A percentile compares a stretch with the other conserved stretches of the same genome.
These are phyloP conservation scores for Cryomyces minteri DNA, from an alignment of 495 filamentous ascomycete genomes.

Conservation along the genomic window DNA sequence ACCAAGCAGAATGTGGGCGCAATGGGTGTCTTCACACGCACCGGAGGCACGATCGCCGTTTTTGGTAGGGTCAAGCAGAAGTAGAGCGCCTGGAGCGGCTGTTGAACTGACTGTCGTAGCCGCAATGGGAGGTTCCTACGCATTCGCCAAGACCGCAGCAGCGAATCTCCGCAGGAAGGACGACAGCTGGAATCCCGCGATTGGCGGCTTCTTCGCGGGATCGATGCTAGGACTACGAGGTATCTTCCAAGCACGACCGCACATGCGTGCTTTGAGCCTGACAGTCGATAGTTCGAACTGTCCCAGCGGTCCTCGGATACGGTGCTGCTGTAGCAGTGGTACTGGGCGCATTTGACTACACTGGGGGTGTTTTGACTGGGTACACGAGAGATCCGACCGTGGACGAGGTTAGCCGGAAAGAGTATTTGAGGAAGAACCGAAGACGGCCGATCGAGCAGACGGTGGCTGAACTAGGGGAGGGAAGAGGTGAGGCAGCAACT, in stretches of 20 bases:
- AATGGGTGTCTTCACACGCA: conserved; percentile 56
- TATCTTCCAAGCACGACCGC: conserved; percentile 17
- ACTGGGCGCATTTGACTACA: conserved; percentile 57
- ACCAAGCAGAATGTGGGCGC: conserved; percentile 58
- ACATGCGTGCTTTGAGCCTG: conserved; percentile 21
- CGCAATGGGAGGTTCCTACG: conserved; percentile 62
- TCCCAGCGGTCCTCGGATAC: conserved; percentile 64
- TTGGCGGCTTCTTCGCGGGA: conserved; percentile 59
- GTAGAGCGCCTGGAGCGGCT: too few species aligned
- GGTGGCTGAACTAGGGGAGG: conserved; percentile 69
- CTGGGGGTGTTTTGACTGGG: conserved; percentile 46
- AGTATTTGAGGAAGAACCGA: conserved; percentile 52
- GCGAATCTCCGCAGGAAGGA: conserved; percentile 66
- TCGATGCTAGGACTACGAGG: conserved; percentile 46
- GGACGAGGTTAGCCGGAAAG: conserved; percentile 70
- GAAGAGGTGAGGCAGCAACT: conserved; percentile 44
- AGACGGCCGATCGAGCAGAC: conserved; percentile 69
- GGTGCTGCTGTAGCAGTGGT: conserved; percentile 44
- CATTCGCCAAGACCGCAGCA: conserved; percentile 52
- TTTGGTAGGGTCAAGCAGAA: conserved; percentile 33
- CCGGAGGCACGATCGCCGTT: conserved; percentile 42
- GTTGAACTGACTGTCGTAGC: conserved; percentile 25
- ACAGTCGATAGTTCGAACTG: conserved; percentile 42
- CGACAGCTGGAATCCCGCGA: conserved; percentile 46
- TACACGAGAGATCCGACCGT: conserved; percentile 35